Percentiles rank a stretch among this genome's conserved stretches.
Evolutionary conservation across 1,139 yeast genomes (phyloP).

Genomic region (Nadsonia commutata): DNA sequence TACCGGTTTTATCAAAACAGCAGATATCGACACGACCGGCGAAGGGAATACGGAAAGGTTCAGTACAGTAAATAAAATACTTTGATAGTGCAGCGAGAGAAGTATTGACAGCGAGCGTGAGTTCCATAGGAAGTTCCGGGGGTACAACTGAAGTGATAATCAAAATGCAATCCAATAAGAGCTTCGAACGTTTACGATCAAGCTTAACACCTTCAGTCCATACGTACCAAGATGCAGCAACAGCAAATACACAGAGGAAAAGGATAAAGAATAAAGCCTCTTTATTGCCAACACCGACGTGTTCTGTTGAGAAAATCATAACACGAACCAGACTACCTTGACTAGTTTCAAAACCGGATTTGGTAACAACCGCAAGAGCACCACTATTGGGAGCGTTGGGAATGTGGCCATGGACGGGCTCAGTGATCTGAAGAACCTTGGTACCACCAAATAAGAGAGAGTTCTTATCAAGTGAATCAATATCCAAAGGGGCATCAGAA

Average conservation of each 20-base stretch:
- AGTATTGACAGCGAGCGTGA: conserved; percentile 93
- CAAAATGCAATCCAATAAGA: conserved; percentile 86
- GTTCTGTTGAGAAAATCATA: conserved; percentile 93
- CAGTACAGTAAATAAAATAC: conserved; percentile 87
- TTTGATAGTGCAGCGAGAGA: conserved; percentile 81
- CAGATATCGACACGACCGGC: conserved; percentile 98
- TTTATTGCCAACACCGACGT: conserved; percentile 90
- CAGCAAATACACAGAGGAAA: conserved; percentile 78
- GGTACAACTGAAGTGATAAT: conserved; percentile 97
- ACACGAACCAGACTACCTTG: conserved; percentile 97
- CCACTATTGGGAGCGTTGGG: conserved; percentile 64
- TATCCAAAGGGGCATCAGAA: conserved; percentile 44
- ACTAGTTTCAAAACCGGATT: conserved; percentile 94
- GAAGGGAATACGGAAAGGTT: conserved; percentile 93
- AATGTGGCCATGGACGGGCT: conserved; percentile 45
- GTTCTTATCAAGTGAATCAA: conserved; percentile 79
- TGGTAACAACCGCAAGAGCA: conserved; percentile 77
- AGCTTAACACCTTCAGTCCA: conserved; percentile 95
- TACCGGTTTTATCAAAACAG: conserved; percentile 97
- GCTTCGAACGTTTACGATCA: conserved; percentile 90
- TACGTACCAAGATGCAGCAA: conserved; percentile 94
- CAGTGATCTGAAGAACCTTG: conserved; percentile 79
- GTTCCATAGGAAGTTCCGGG: conserved; percentile 97
- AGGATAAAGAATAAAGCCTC: conserved; percentile 88
- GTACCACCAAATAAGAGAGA: conserved; percentile 94